These are phyloP conservation scores for Pestalotiopsis sp. DNA, from an alignment of 2,329 filamentous ascomycete genomes.

Conservation along the genomic window DNA sequence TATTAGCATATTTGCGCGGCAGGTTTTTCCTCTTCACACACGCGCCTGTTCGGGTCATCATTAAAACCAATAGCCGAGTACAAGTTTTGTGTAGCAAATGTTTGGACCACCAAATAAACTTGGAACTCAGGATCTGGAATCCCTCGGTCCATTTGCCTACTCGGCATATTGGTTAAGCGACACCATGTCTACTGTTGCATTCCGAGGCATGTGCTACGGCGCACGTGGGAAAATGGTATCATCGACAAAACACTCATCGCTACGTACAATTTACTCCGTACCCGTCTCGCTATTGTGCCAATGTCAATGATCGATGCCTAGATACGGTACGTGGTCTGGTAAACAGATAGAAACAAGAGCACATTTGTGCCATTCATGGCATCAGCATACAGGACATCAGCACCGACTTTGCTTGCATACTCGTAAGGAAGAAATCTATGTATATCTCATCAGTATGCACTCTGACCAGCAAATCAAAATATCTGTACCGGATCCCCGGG, in stretches of 20 bases:
- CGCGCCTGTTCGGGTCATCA: too few relatives aligned
- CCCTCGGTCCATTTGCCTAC: background rate
- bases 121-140: background rate
- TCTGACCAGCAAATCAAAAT: background rate
- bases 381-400: background rate
- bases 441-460: background rate
- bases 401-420: background rate
- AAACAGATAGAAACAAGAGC: background rate
- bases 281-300: background rate
- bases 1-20: too few relatives aligned
- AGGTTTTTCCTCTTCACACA: too few relatives aligned
- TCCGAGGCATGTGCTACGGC: background rate
- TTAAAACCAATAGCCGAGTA: background rate
- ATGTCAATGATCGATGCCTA: background rate
- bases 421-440: background rate
- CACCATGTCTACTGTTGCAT: background rate
- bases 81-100: background rate
- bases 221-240: background rate
- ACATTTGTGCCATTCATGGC: background rate
- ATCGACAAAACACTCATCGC: background rate
- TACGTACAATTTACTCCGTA: background rate
- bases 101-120: background rate
- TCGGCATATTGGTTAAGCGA: background rate
- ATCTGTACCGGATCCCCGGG: conserved; percentile 9
- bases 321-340: background rate